Conservation (phyloP, 2,329 filamentous ascomycete species). For the Colletotrichum navitas region DNA sequence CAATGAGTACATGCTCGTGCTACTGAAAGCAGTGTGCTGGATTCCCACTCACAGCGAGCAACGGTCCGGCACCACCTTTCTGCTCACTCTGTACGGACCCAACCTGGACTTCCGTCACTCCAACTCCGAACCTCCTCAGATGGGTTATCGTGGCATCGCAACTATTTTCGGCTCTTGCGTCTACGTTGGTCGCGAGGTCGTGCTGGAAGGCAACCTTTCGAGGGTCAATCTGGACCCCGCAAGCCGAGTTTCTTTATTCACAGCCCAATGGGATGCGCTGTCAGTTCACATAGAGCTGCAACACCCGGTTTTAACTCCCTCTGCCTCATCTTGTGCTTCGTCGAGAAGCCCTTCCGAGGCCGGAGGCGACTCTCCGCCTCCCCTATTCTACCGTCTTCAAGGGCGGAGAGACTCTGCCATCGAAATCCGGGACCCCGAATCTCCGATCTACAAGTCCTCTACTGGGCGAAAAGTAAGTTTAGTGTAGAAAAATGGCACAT, state of each 20-base stretch:
- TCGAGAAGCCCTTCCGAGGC: constrained; percentile 37
- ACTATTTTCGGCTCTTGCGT: constrained; percentile 33
- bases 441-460: constrained; percentile 36
- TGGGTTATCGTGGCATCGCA: constrained; percentile 36
- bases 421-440: constrained; percentile 37
- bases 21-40: constrained; percentile 39
- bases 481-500: not conserved
- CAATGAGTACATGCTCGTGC: constrained; percentile 36
- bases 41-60: constrained; percentile 41
- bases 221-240: constrained; percentile 17
- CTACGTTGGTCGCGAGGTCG: constrained; percentile 33
- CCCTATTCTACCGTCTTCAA: constrained; percentile 37
- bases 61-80: constrained; percentile 36
- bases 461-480: constrained; percentile 18
- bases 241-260: constrained; percentile 34
- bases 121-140: constrained; percentile 15
- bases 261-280: constrained; percentile 36
- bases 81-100: constrained; percentile 37
- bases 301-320: constrained; percentile 34
- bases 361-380: constrained; percentile 26
- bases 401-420: constrained; percentile 38
- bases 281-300: constrained; percentile 22
- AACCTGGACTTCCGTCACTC: constrained; percentile 33
- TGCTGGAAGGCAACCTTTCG: constrained; percentile 34
- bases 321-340: constrained; percentile 36